Percentiles rank a stretch among this genome's conserved stretches.
Evolutionary conservation across 192 early-diverging fungal genomes (phyloP).

Genomic region (Entomortierella beljakovae): DNA sequence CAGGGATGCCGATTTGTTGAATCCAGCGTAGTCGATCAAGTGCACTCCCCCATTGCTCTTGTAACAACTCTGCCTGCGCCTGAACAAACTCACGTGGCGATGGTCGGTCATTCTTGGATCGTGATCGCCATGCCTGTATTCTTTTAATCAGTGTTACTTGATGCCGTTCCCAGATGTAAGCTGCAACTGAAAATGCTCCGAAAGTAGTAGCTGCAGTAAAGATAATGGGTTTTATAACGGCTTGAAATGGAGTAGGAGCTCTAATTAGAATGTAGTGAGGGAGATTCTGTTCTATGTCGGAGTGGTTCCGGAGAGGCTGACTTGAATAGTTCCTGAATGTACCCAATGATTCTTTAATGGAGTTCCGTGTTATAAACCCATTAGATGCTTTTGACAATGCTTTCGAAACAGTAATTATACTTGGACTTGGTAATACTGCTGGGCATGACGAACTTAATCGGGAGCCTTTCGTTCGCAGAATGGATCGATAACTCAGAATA

Average conservation of each 20-base stretch:
- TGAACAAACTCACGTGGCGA: constrained; percentile 35
- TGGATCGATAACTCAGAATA: neutral
- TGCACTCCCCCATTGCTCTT: constrained; percentile 32
- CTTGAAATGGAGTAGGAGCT: constrained; percentile 30
- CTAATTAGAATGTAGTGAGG: constrained; percentile 19
- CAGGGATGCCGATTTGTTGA: constrained; percentile 48
- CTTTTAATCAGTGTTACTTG: constrained; percentile 41
- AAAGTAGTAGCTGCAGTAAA: constrained; percentile 56
- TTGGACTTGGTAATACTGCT: too few relatives aligned
- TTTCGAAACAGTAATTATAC: too few relatives aligned
- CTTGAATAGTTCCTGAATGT: constrained; percentile 3
- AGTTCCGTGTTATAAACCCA: too few relatives aligned
- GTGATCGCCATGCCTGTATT: constrained; percentile 39
- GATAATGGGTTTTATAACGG: constrained; percentile 54
- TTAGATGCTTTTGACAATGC: too few relatives aligned
- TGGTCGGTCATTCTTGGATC: constrained; percentile 21
- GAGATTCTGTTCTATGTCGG: neutral
- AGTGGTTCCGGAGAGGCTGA: neutral
- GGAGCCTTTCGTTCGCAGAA: neutral
- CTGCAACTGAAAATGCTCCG: constrained; percentile 52
- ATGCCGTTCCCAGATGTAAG: constrained; percentile 43
- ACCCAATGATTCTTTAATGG: neutral
- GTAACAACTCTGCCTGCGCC: constrained; percentile 26
- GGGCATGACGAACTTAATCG: too few relatives aligned
- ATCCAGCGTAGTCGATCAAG: constrained; percentile 37